Evolutionary conservation across 1,284 basidiomycete genomes (phyloP).

Genomic region (Violaceomyces palustris): DNA sequence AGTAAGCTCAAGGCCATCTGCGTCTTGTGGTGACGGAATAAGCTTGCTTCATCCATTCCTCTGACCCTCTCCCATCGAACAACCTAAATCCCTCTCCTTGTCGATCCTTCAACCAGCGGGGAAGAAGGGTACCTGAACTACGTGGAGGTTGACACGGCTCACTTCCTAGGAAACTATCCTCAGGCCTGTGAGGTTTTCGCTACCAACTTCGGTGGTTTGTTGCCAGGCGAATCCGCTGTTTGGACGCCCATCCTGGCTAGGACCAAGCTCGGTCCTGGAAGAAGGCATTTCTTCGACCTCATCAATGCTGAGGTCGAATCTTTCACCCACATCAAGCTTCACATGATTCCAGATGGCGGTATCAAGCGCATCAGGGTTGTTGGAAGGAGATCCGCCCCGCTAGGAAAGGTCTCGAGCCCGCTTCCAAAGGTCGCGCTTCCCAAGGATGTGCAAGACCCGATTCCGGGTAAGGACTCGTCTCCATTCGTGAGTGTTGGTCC

Average conservation of each 20-base stretch:
- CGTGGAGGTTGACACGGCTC: slow-evolving; percentile 85
- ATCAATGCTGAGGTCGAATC: slow-evolving; percentile 58
- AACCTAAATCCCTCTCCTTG: neutral
- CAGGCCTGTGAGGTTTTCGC: slow-evolving; percentile 74
- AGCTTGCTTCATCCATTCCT: too few species aligned
- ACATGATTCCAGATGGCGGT: slow-evolving; percentile 91
- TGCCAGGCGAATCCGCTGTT: slow-evolving; percentile 30
- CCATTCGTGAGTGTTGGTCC: too few species aligned
- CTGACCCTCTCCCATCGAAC: too few species aligned
- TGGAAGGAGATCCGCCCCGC: slow-evolving; percentile 60
- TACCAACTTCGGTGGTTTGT: slow-evolving; percentile 54
- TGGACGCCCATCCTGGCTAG: slow-evolving; percentile 75
- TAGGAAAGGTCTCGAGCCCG: slow-evolving; percentile 8
- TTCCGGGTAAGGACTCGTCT: neutral
- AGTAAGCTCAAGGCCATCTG: slow-evolving; percentile 45
- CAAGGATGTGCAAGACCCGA: slow-evolving; percentile 18
- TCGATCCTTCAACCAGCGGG: slow-evolving; percentile 7
- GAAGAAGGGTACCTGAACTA: slow-evolving; percentile 64
- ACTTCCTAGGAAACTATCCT: slow-evolving; percentile 95
- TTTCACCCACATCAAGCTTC: slow-evolving; percentile 80
- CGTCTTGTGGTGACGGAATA: neutral
- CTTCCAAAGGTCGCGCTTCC: slow-evolving; percentile 32
- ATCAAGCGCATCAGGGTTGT: slow-evolving; percentile 82
- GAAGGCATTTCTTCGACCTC: slow-evolving; percentile 81
- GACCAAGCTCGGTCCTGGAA: slow-evolving; percentile 79